A percentile compares a stretch with the other conserved stretches of the same genome.
phyloP scores from a whole-genome alignment of 345 rosid species.

The Gossypium anomalum region DNA sequence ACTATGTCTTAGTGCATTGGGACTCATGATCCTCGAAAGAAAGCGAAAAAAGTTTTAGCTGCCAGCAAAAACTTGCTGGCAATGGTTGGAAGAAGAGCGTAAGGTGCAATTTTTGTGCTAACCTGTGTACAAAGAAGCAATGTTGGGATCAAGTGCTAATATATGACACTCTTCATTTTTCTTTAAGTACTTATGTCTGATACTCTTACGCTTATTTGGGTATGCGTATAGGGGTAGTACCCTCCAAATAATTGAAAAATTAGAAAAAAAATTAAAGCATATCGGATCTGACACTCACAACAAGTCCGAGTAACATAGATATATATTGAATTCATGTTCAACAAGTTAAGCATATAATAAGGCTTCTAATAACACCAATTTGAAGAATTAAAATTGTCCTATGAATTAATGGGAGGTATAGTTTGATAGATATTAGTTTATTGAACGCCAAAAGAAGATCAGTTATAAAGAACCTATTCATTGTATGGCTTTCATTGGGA shows the following conservation, averaged over 20 bases:
- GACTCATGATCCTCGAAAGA: constrained; percentile 43
- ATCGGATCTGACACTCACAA: neutral
- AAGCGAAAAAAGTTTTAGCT: constrained; percentile 9
- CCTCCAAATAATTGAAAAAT: neutral
- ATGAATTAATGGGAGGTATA: neutral
- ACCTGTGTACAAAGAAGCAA: constrained; percentile 19
- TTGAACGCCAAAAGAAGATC: neutral
- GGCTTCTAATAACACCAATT: neutral
- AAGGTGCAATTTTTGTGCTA: constrained; percentile 14
- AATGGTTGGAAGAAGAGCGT: constrained; percentile 9
- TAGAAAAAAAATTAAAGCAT: neutral
- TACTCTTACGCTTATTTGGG: neutral
- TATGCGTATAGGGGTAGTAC: neutral
- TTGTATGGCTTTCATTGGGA: neutral
- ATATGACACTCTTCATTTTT: neutral
- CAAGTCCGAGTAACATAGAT: neutral
- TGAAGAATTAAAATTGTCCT: neutral
- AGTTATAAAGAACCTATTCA: neutral
- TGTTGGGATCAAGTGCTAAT: neutral
- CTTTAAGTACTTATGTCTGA: neutral
- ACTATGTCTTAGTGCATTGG: constrained; percentile 34
- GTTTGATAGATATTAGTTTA: neutral
- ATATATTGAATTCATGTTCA: neutral
- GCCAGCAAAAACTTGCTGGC: constrained; percentile 37
- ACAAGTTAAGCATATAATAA: neutral